Conservation (phyloP, 768 basidiomycete genomes). For the Sporobolomyces phaffii region DNA sequence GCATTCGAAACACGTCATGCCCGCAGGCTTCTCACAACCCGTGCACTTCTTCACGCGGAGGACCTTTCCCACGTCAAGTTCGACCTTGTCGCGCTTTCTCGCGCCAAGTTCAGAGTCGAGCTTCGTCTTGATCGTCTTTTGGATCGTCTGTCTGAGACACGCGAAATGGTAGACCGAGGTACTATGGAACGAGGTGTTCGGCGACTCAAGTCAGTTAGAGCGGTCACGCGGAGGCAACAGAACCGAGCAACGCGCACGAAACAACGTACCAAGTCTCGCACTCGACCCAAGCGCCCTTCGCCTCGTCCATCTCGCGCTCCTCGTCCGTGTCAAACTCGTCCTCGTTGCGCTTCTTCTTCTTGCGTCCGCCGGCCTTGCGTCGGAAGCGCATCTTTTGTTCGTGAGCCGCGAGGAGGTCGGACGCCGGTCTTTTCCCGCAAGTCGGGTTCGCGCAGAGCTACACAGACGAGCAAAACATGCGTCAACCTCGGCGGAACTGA, state of each 20-base stretch:
- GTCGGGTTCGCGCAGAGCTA: neutral
- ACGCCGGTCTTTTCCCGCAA: neutral
- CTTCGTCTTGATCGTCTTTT: conserved; percentile 5
- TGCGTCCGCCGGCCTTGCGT: neutral
- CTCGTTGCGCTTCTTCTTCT: conserved; percentile 22
- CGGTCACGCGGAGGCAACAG: neutral
- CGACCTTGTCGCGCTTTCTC: conserved; percentile 12
- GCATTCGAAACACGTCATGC: conserved; percentile 36
- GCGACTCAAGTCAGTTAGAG: neutral
- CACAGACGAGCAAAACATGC: too few species aligned
- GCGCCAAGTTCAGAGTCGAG: conserved; percentile 24
- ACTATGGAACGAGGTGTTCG: conserved; percentile 13
- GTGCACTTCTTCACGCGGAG: conserved; percentile 33
- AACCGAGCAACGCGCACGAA: too few species aligned
- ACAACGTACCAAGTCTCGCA: conserved; percentile 30
- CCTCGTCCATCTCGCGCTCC: neutral
- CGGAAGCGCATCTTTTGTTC: neutral
- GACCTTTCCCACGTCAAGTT: conserved; percentile 23
- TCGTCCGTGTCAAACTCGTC: conserved; percentile 25
- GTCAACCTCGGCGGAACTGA: too few species aligned
- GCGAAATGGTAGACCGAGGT: conserved; percentile 22
- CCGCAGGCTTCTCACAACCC: conserved; percentile 31
- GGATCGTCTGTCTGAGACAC: conserved; percentile 20
- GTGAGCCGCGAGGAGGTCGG: conserved; percentile 20
- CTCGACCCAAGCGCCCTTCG: conserved; percentile 37